These are phyloP conservation scores for Vanderwaltozyma verrucispora DNA, from an alignment of 805 yeast genomes.

Conservation along the genomic window DNA sequence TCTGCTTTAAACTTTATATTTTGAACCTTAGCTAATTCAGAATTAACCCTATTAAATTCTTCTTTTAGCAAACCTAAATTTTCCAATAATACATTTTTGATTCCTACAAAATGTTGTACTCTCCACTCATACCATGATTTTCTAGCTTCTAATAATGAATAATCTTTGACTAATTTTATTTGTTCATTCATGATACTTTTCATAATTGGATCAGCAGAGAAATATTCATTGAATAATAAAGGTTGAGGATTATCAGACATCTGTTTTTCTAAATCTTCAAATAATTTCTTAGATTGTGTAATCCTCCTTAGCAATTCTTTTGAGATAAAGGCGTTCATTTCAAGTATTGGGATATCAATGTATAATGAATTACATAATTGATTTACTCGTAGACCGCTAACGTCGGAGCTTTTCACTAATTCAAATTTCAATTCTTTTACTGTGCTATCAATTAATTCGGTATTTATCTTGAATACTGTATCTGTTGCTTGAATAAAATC, in stretches of 20 bases:
- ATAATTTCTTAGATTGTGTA: conserved; percentile 37
- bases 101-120: conserved; percentile 37
- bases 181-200: conserved; percentile 36
- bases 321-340: conserved; percentile 44
- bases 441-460: not conserved
- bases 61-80: conserved; percentile 17
- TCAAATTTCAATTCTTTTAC: not conserved
- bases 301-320: conserved; percentile 44
- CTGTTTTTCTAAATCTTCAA: conserved; percentile 39
- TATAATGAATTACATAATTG: conserved; percentile 14
- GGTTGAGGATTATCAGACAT: conserved; percentile 40
- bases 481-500: not conserved
- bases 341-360: conserved; percentile 25
- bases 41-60: conserved; percentile 15
- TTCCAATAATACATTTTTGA: conserved; percentile 28
- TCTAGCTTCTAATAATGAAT: conserved; percentile 42
- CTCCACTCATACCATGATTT: conserved; percentile 59
- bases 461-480: not conserved
- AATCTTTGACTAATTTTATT: conserved; percentile 40
- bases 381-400: conserved; percentile 5
- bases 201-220: conserved; percentile 31
- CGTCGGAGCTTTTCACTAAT: not conserved
- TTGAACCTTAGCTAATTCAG: conserved; percentile 6
- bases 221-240: conserved; percentile 40
- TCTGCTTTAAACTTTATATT: conserved; percentile 7